These are phyloP conservation scores for Kickxella alabastrina DNA, from an alignment of 192 early-diverging fungal genomes.

Conservation along the genomic window DNA sequence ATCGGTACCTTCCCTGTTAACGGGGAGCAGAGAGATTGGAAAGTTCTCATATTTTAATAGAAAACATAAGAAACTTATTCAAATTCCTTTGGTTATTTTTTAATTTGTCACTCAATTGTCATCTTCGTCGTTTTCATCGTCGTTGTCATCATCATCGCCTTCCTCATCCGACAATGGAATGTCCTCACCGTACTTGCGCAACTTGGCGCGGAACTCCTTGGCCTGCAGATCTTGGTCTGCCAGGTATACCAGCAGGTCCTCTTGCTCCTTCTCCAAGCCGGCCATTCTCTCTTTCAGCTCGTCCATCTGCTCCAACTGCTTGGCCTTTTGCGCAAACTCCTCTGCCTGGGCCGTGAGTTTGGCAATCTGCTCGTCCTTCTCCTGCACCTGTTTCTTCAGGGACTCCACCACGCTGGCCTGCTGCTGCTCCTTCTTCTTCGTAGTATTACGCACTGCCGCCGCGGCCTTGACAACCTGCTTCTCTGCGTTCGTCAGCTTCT, in stretches of 20 bases:
- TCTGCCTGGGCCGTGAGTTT: constrained; percentile 55
- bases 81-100: too few relatives aligned
- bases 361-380: constrained; percentile 45
- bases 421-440: constrained; percentile 52
- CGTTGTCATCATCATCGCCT: constrained; percentile 53
- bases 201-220: constrained; percentile 51
- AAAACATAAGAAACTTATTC: background rate
- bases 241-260: constrained; percentile 78
- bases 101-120: too few relatives aligned
- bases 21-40: background rate
- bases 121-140: constrained; percentile 46
- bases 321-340: constrained; percentile 52
- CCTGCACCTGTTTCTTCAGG: constrained; percentile 14
- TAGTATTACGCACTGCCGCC: constrained; percentile 39
- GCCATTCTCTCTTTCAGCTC: constrained; percentile 46
- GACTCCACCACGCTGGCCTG: constrained; percentile 25
- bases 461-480: constrained; percentile 51
- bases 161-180: constrained; percentile 57
- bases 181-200: constrained; percentile 53
- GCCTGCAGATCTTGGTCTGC: constrained; percentile 78
- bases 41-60: too few relatives aligned
- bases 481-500: constrained; percentile 41
- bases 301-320: constrained; percentile 15
- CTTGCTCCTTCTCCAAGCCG: constrained; percentile 64
- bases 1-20: constrained; percentile 18